Conservation (phyloP, 1,284 basidiomycete species). For the Fomitopsis pinicola region DNA sequence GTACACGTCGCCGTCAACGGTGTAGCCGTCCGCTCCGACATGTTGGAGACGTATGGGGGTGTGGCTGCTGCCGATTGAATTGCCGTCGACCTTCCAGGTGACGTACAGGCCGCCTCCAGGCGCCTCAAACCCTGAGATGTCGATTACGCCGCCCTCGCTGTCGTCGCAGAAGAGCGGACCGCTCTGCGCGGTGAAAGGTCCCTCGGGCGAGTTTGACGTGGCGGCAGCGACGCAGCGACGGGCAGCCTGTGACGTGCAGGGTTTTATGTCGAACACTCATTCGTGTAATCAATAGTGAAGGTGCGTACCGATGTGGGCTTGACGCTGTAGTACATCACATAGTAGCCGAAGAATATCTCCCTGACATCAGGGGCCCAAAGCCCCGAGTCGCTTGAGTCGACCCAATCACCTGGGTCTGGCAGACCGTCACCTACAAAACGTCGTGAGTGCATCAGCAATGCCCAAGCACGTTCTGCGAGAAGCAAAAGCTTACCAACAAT, state of each 20-base stretch:
- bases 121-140: conserved; percentile 20
- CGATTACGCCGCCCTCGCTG: conserved; percentile 19
- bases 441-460: neutral
- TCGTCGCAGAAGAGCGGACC: conserved; percentile 17
- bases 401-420: neutral
- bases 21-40: conserved; percentile 20
- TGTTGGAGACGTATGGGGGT: conserved; percentile 6
- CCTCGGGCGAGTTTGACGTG: conserved; percentile 13
- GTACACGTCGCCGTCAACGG: conserved; percentile 8
- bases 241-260: conserved; percentile 11
- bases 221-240: conserved; percentile 19
- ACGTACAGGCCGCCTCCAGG: conserved; percentile 15
- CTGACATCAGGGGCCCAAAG: conserved; percentile 7
- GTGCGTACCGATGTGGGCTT: neutral
- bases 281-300: neutral
- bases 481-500: neutral
- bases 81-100: conserved; percentile 23
- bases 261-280: neutral
- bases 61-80: conserved; percentile 10
- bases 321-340: conserved; percentile 7
- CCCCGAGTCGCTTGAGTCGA: neutral
- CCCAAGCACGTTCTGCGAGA: too few relatives aligned
- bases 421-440: neutral
- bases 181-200: conserved; percentile 17
- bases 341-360: neutral